Base-by-base conservation (phyloP, 2,329 filamentous ascomycete genomes). In the Macrophomina tecta region DNA sequence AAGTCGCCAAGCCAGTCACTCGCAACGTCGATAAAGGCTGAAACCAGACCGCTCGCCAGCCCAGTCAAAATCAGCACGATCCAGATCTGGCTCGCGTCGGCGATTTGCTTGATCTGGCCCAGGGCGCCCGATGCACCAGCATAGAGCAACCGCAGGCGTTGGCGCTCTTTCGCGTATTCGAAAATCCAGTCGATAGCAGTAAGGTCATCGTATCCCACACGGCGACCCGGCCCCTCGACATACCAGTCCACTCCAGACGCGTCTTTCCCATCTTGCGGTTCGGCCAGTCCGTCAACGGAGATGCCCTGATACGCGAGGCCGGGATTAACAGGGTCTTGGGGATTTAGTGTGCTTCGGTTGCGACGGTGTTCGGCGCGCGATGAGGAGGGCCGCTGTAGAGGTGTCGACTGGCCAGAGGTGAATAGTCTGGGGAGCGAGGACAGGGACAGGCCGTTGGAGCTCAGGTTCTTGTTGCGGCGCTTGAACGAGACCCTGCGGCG, bases 101-200 rank as follows among this genome's bases (percentile, higher is more conserved):
- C 83, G 30, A 96, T 81, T 70, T 91, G 89, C 69, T 87, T 89
- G 64, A 91, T 73, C 72, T 93, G 88, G 12, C 93, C 93, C 23
- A 94, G 68, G 5, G 97, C 71, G 0, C 93, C 92, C 11, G 48
- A 49, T 7, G 89, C 86, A 72, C 86, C 87, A 0, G 90, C 87
- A 65, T 89, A 87, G 23, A 99, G 83, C 36, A 91, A 86, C n/a
- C 93, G 88, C 73, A 96, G 82, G 30, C 95, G 88, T 78, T 97
- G 93, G 23, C 95, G 88, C 81, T 99, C 95, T 78, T 97, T 97
- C 63, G 92, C 95, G 76, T 98, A 97, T 79, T 99, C 95, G 73
- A 97, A 98, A 76, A 98, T 98, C 95, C 95, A 99, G 82, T 99
- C 95, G 77, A 99, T 99, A 67, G 95, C 94, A 16, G 94, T 97